phyloP scores from a whole-genome alignment of 2,329 filamentous ascomycete genomes.

The Leptosphaerulina australis region DNA sequence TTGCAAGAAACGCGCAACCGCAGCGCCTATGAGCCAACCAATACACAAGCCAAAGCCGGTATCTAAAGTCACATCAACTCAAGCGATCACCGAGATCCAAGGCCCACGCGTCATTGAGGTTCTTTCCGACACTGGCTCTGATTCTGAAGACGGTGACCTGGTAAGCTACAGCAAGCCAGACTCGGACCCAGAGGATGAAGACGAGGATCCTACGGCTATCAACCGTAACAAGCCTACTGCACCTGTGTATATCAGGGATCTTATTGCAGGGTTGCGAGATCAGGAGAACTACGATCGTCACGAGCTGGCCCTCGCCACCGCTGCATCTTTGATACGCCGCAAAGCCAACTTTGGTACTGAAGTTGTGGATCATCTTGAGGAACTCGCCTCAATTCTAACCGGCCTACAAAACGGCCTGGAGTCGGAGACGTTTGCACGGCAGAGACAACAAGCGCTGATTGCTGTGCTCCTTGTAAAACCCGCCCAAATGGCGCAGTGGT shows the following conservation, averaged over 20 bases:
- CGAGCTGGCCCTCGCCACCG: constrained; percentile 76
- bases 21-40: background rate
- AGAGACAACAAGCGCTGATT: constrained; percentile 80
- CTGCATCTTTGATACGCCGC: constrained; percentile 79
- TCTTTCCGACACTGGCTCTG: constrained; percentile 57
- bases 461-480: constrained; percentile 80
- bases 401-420: constrained; percentile 87
- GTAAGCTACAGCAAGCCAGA: constrained; percentile 83
- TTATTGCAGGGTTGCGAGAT: constrained; percentile 79
- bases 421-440: constrained; percentile 71
- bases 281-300: constrained; percentile 85
- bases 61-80: constrained; percentile 14
- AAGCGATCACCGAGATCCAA: constrained; percentile 32
- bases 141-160: constrained; percentile 66
- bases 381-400: constrained; percentile 76
- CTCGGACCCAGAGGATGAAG: constrained; percentile 87
- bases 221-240: constrained; percentile 80
- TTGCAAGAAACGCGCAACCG: background rate
- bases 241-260: constrained; percentile 88
- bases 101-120: constrained; percentile 59
- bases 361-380: constrained; percentile 80
- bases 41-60: constrained; percentile 17
- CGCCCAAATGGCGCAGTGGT: constrained; percentile 79
- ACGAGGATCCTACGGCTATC: constrained; percentile 88
- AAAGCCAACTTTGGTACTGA: constrained; percentile 90